phyloP scores from a whole-genome alignment of 2,329 filamentous ascomycete genomes.

The Colletotrichum horii region DNA sequence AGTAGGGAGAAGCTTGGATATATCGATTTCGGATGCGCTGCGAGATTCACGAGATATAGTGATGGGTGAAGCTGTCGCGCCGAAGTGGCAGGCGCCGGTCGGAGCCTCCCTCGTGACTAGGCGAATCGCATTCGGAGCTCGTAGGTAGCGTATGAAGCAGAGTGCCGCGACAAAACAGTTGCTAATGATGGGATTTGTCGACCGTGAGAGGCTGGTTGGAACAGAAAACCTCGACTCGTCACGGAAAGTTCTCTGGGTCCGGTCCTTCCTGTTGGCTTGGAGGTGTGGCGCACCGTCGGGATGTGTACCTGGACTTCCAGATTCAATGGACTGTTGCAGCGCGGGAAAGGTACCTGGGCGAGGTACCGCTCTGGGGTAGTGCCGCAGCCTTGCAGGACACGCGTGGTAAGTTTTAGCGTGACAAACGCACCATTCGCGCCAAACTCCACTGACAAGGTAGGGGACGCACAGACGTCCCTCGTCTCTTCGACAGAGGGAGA shows the following conservation, averaged over 20 bases:
- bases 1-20: not conserved
- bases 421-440: not conserved
- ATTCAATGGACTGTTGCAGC: not conserved
- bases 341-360: not conserved
- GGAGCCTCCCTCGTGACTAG: not conserved
- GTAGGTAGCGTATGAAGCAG: not conserved
- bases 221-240: not conserved
- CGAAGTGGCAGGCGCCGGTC: not conserved
- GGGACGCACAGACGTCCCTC: not conserved
- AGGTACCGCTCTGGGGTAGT: not conserved
- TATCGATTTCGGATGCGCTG: not conserved
- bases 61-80: not conserved
- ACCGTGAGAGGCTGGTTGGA: not conserved
- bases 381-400: constrained; percentile 8
- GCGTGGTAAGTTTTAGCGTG: constrained; percentile 13
- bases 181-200: not conserved
- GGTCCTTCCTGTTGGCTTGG: not conserved
- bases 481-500: not conserved
- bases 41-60: not conserved
- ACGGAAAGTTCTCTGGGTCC: not conserved
- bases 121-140: not conserved
- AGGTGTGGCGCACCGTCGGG: not conserved
- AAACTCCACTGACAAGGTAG: not conserved
- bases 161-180: not conserved
- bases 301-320: not conserved